phyloP scores from a whole-genome alignment of 2,329 filamentous ascomycete genomes.

The Periconia macrospinosa region DNA sequence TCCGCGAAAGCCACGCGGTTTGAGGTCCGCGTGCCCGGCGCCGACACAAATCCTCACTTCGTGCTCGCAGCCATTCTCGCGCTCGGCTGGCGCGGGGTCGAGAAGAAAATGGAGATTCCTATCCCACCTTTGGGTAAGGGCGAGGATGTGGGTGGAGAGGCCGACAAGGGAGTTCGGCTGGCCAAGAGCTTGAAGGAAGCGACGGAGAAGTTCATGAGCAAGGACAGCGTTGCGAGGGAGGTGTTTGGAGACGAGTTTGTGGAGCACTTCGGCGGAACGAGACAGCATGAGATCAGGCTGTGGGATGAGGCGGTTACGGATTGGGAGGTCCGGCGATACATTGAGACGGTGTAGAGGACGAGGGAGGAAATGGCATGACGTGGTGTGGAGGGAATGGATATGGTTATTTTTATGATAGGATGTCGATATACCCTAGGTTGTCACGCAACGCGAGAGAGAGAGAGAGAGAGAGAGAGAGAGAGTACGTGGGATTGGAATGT shows the following conservation, averaged over 20 bases:
- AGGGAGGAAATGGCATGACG: not conserved
- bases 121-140: slow-evolving; percentile 83
- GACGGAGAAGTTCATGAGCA: slow-evolving; percentile 72
- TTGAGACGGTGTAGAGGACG: slow-evolving; percentile 33
- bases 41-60: slow-evolving; percentile 86
- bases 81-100: slow-evolving; percentile 86
- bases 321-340: slow-evolving; percentile 67
- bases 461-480: too few relatives aligned
- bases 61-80: slow-evolving; percentile 86
- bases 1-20: slow-evolving; percentile 87
- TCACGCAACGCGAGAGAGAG: not conserved
- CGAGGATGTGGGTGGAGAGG: slow-evolving; percentile 73
- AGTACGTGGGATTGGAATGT: too few relatives aligned
- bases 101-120: slow-evolving; percentile 85
- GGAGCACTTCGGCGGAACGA: slow-evolving; percentile 89
- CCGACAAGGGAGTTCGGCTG: slow-evolving; percentile 73
- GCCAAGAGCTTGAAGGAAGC: slow-evolving; percentile 87
- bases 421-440: slow-evolving; percentile 6
- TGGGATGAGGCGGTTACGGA: slow-evolving; percentile 98
- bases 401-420: not conserved
- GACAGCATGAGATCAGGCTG: slow-evolving; percentile 84
- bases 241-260: slow-evolving; percentile 95
- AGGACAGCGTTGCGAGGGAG: slow-evolving; percentile 85
- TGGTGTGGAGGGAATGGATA: not conserved
- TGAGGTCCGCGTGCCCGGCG: slow-evolving; percentile 91